These are phyloP conservation scores for Lignosus rhinocerotis DNA, from an alignment of 1,284 basidiomycete species.

Conservation along the genomic window DNA sequence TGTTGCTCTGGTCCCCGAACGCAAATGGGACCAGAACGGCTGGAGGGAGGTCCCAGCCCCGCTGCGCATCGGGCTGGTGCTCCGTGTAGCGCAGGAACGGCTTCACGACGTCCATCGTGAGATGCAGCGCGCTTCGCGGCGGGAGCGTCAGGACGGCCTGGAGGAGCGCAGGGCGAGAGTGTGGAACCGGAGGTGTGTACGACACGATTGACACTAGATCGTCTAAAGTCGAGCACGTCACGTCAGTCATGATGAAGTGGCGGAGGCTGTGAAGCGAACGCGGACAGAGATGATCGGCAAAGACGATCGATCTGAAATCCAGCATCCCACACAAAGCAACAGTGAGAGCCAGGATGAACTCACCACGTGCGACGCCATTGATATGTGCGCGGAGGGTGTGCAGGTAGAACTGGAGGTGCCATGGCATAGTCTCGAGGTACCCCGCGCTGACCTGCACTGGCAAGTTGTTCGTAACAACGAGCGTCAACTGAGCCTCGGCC, in stretches of 20 bases:
- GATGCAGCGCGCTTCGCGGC: slow-evolving; percentile 58
- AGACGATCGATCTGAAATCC: background rate
- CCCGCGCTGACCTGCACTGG: slow-evolving; percentile 52
- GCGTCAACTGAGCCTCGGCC: slow-evolving; percentile 69
- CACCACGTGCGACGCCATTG: slow-evolving; percentile 43
- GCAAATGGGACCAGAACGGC: slow-evolving; percentile 67
- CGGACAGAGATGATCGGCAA: background rate
- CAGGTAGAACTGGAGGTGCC: slow-evolving; percentile 88
- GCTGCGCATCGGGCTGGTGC: slow-evolving; percentile 93
- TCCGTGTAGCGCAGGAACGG: slow-evolving; percentile 92
- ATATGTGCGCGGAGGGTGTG: slow-evolving; percentile 68
- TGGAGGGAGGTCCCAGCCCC: slow-evolving; percentile 90
- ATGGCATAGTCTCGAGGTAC: slow-evolving; percentile 93
- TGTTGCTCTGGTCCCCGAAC: slow-evolving; percentile 9
- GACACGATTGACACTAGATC: slow-evolving; percentile 61
- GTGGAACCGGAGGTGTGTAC: slow-evolving; percentile 70
- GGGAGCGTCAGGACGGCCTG: slow-evolving; percentile 76
- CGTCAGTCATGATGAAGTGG: slow-evolving; percentile 1
- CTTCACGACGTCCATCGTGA: slow-evolving; percentile 81
- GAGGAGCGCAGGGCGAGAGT: slow-evolving; percentile 72
- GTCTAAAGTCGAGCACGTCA: slow-evolving; percentile 39
- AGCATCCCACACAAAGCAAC: background rate
- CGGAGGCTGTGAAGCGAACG: slow-evolving; percentile 1
- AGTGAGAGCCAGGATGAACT: slow-evolving; percentile 23
- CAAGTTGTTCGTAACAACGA: slow-evolving; percentile 71